These are phyloP conservation scores for Hanseniaspora guilliermondii DNA, from an alignment of 805 yeast species.

Conservation along the genomic window DNA sequence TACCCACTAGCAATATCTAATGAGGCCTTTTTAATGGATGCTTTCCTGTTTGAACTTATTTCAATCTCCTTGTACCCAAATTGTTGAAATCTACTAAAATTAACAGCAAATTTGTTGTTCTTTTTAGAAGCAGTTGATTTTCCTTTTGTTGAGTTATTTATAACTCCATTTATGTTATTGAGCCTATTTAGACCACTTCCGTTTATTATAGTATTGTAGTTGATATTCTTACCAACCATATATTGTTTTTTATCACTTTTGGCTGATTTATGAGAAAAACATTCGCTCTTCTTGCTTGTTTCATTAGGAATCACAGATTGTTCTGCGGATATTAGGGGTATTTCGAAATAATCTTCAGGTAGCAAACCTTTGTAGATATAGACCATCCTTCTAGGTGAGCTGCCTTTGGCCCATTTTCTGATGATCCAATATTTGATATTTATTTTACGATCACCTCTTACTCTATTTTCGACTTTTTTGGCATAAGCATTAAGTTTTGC, in stretches of 20 bases:
- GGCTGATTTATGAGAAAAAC: not conserved
- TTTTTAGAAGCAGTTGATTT: not conserved
- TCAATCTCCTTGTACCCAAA: constrained; percentile 1
- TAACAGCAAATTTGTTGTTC: constrained; percentile 2
- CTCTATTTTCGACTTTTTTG: constrained; percentile 49
- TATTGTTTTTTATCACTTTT: not conserved
- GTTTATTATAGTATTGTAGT: not conserved
- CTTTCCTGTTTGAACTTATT: not conserved
- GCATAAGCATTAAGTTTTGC: constrained; percentile 79
- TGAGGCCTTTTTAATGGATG: not conserved
- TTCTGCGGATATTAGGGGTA: constrained; percentile 37
- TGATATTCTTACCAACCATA: not conserved
- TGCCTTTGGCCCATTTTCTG: constrained; percentile 76
- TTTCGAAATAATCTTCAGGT: constrained; percentile 46
- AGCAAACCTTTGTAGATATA: constrained; percentile 71
- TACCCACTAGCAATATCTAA: not conserved
- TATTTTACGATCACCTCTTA: constrained; percentile 48
- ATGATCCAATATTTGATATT: constrained; percentile 60
- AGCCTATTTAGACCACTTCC: not conserved
- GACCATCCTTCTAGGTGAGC: constrained; percentile 80
- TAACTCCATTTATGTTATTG: not conserved
- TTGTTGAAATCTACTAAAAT: constrained; percentile 5
- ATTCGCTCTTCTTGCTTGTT: constrained; percentile 12
- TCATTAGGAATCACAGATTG: constrained; percentile 22
- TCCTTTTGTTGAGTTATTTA: not conserved